phyloP scores from a whole-genome alignment of 345 rosid species.

The Populus deltoides region DNA sequence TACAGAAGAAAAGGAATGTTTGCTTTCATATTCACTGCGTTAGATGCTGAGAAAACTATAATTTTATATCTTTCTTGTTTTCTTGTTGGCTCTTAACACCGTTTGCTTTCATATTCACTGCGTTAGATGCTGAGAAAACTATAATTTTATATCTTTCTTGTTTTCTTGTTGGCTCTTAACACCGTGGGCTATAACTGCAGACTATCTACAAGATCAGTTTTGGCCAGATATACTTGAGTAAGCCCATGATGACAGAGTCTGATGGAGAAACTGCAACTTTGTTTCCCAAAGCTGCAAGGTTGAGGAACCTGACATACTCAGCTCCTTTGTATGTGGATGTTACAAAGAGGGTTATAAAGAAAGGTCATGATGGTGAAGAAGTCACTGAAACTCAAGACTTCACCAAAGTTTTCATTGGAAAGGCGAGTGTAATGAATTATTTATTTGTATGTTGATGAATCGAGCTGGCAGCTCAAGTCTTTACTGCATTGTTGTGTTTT shows the following conservation, averaged over 20 bases:
- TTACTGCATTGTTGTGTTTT: conserved; percentile 5
- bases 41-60: background rate
- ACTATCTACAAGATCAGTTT: conserved; percentile 90
- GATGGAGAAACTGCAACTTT: conserved; percentile 98
- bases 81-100: conserved; percentile 7
- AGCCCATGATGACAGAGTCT: conserved; percentile 99
- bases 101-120: too few relatives aligned
- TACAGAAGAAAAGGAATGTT: too few relatives aligned
- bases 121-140: background rate
- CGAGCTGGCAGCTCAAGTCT: background rate
- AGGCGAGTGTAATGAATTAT: conserved; percentile 40
- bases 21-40: too few relatives aligned
- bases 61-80: background rate
- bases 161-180: conserved; percentile 14
- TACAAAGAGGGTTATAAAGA: conserved; percentile 82
- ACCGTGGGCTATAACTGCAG: conserved; percentile 44
- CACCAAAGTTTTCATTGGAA: conserved; percentile 92
- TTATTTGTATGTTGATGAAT: conserved; percentile 1
- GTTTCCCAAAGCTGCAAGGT: conserved; percentile 95
- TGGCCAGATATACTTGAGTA: conserved; percentile 95
- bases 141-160: background rate
- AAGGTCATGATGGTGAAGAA: conserved; percentile 99
- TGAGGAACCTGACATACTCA: conserved; percentile 92
- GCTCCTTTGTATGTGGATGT: conserved; percentile 97
- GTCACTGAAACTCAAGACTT: conserved; percentile 89